phyloP scores from a whole-genome alignment of 352 stramenopile genomes.

The Phytophthora pluvialis region DNA sequence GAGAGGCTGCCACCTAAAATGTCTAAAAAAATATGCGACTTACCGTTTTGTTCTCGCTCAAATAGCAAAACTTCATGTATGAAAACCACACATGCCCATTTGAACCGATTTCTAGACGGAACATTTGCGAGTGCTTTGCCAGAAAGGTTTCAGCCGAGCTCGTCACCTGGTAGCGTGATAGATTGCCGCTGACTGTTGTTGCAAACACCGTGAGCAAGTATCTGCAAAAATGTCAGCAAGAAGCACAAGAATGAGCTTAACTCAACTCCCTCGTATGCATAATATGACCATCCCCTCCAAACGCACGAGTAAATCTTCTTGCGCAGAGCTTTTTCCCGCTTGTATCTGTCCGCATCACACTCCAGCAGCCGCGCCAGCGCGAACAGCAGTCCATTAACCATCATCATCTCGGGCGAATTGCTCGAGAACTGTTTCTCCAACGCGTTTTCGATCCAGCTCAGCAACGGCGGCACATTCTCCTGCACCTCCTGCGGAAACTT shows the following conservation, averaged over 20 bases:
- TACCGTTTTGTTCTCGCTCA: slow-evolving; percentile 79
- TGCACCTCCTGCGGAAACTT: slow-evolving; percentile 51
- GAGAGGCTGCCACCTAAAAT: not conserved
- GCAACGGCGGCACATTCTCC: slow-evolving; percentile 32
- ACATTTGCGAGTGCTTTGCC: slow-evolving; percentile 44
- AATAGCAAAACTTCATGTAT: slow-evolving; percentile 76
- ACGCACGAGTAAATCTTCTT: slow-evolving; percentile 76
- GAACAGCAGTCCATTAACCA: slow-evolving; percentile 78
- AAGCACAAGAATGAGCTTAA: slow-evolving; percentile 11
- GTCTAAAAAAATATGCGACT: not conserved
- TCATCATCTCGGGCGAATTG: slow-evolving; percentile 69
- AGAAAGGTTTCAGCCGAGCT: slow-evolving; percentile 68
- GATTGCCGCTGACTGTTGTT: slow-evolving; percentile 63
- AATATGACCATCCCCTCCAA: not conserved
- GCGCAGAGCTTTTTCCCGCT: slow-evolving; percentile 37
- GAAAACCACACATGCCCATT: slow-evolving; percentile 63
- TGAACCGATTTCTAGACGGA: slow-evolving; percentile 60
- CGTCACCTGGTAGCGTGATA: slow-evolving; percentile 74
- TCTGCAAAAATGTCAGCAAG: slow-evolving; percentile 28
- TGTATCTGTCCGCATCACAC: slow-evolving; percentile 62
- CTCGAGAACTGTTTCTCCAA: slow-evolving; percentile 81
- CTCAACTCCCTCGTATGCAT: not conserved
- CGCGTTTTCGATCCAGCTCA: slow-evolving; percentile 73
- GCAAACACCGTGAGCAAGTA: slow-evolving; percentile 67
- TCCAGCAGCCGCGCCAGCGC: slow-evolving; percentile 58